Evolutionary conservation across 2,329 filamentous ascomycete species (phyloP), one percentile per base, ranked within the genome.

Genomic region (Didymella segeticola): DNA sequence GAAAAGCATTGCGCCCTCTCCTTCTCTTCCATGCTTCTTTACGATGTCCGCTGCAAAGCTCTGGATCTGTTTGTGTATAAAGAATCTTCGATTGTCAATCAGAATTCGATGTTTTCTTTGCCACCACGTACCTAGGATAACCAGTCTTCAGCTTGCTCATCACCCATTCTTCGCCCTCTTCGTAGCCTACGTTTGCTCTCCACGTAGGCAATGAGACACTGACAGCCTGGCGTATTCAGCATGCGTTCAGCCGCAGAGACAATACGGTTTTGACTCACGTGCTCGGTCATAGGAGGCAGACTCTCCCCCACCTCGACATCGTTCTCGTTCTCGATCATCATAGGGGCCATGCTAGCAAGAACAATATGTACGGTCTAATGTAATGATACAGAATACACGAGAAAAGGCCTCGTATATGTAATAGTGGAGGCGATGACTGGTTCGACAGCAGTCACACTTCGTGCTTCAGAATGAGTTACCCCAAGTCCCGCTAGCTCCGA

Each of bases 151-250:
- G 89, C 70, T 87, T 89, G 58, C 83, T 84, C 15, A 95, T 61
- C n/a, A 99, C 90, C 88, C 91, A 95, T 51, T 87, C 80, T 71
- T 96, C 84, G 43, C 92, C 93, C 75, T 99, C 92, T 75, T 99
- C 95, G 70, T 99, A 99, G 33, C 86, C 93, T 31, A 99, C 82
- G 68, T 96, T 98, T 61, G 92, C 82, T 62, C 82, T 83, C 95
- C 95, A 99, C 77, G 92, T 96, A 31, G 95, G 95, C 22, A 99
- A 80, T 14, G 95, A 98, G 34, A 98, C 93, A 74, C 93, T 98
- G 61, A 98, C 91, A 61, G 93, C 95, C 93, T 97, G 61, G 46
- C 27, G 34, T 37, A 38, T 58, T 65, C 64, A 69, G 60, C 47
- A 58, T 39, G 36, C 36, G 43, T 12, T 37, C 30, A 23, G 8